phyloP scores from a whole-genome alignment of 306 rosid genomes.

The Pachyrhizus erosus region DNA sequence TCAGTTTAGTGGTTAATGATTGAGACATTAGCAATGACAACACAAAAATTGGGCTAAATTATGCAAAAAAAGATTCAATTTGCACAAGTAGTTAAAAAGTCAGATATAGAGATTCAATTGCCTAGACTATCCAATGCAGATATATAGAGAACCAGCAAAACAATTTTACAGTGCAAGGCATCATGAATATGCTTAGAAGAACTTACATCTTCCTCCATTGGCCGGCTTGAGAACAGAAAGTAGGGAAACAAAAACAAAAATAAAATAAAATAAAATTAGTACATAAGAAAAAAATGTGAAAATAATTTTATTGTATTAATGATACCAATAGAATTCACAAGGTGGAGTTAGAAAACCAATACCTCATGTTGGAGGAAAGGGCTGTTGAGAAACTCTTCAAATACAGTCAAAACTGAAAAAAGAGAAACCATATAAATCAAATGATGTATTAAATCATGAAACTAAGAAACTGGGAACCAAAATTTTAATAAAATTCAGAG shows the following conservation, averaged over 20 bases:
- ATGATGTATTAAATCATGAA: slow-evolving; percentile 1
- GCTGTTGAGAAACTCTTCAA: not conserved
- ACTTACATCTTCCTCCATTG: slow-evolving; percentile 95
- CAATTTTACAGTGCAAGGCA: not conserved
- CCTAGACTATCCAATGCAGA: not conserved
- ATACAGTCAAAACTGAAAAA: not conserved
- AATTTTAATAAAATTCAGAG: not conserved
- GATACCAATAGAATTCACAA: not conserved
- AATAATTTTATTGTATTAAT: not conserved
- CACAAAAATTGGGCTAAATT: no score
- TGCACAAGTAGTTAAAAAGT: not conserved
- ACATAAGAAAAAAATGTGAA: not conserved
- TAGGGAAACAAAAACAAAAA: not conserved
- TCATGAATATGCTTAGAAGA: not conserved
- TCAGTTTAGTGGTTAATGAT: no score
- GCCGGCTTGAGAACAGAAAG: slow-evolving; percentile 52
- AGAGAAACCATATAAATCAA: not conserved
- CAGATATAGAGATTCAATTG: slow-evolving; percentile 45
- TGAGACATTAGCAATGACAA: no score
- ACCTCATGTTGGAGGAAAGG: slow-evolving; percentile 47
- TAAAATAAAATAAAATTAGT: no score
- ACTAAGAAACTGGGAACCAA: not conserved
- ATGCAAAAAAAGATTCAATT: no score
- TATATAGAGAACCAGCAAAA: not conserved
- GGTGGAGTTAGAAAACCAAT: no score